Evolutionary conservation across 345 rosid species (phyloP).

Genomic region (Populus nigra): DNA sequence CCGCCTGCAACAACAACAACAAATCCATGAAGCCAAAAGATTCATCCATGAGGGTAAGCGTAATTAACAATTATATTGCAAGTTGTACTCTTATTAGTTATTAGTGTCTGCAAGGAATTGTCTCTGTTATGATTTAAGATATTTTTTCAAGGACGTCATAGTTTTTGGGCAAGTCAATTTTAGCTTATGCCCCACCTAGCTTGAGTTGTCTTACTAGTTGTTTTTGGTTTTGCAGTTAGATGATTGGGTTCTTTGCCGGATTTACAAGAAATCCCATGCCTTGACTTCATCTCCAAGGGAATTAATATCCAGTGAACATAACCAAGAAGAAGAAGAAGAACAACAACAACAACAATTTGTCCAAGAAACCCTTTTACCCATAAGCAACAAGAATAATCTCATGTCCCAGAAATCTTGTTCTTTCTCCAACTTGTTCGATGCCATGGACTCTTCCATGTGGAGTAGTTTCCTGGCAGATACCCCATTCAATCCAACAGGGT

Average conservation of each 20-base stretch:
- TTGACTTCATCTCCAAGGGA: slow-evolving; percentile 42
- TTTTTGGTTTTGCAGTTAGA: slow-evolving; percentile 52
- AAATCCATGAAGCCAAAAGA: slow-evolving; percentile 50
- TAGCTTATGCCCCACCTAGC: too few species aligned
- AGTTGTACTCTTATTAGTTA: neutral
- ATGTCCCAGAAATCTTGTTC: slow-evolving; percentile 68
- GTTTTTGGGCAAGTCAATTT: too few species aligned
- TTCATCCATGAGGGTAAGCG: slow-evolving; percentile 86
- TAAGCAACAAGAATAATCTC: slow-evolving; percentile 30
- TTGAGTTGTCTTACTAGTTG: too few species aligned
- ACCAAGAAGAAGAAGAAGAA: slow-evolving; percentile 59
- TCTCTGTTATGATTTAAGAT: too few species aligned
- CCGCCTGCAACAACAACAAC: slow-evolving; percentile 17
- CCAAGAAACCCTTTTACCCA: slow-evolving; percentile 35
- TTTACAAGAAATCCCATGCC: slow-evolving; percentile 71
- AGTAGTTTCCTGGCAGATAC: slow-evolving; percentile 57
- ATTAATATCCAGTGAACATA: slow-evolving; percentile 46
- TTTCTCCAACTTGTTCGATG: slow-evolving; percentile 72
- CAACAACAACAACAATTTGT: slow-evolving; percentile 10
- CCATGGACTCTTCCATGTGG: slow-evolving; percentile 63
- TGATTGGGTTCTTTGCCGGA: slow-evolving; percentile 99
- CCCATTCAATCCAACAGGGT: slow-evolving; percentile 30
- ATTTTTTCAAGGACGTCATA: too few species aligned
- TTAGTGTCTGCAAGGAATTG: neutral
- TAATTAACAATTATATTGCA: neutral